phyloP scores from a whole-genome alignment of 306 rosid species.

The Gastrolobium villosum region DNA sequence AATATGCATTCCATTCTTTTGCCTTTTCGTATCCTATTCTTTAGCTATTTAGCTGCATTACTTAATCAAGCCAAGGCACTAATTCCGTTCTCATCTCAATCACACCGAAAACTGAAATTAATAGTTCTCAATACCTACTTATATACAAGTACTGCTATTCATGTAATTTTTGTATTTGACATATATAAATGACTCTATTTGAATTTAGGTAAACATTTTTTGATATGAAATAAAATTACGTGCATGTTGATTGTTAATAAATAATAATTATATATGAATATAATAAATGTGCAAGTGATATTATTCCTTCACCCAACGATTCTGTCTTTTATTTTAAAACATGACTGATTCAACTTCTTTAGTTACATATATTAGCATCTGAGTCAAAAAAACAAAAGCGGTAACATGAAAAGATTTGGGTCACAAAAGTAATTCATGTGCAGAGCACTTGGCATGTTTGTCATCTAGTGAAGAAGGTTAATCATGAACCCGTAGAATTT shows the following conservation, averaged over 20 bases:
- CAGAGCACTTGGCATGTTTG: constrained; percentile 30
- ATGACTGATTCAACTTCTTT: not conserved
- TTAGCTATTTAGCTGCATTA: not conserved
- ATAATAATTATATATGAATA: not conserved
- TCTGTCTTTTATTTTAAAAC: no score
- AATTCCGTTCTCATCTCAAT: not conserved
- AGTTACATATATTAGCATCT: not conserved
- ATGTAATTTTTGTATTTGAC: no score
- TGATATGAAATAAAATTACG: not conserved
- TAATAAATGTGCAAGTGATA: not conserved
- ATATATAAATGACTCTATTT: not conserved
- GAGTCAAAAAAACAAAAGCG: not conserved
- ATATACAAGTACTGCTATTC: no score
- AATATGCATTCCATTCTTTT: not conserved
- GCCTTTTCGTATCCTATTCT: not conserved
- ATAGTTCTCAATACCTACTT: not conserved
- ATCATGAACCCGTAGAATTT: not conserved
- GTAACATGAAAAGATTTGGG: not conserved
- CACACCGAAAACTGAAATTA: not conserved
- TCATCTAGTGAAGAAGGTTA: constrained; percentile 41
- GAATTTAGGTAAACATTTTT: not conserved
- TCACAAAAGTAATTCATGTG: not conserved
- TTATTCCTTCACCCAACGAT: not conserved
- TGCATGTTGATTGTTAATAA: no score
- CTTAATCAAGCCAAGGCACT: not conserved